Base-by-base conservation (phyloP, 2,329 filamentous ascomycete genomes). In the Metarhizium brunneum region DNA sequence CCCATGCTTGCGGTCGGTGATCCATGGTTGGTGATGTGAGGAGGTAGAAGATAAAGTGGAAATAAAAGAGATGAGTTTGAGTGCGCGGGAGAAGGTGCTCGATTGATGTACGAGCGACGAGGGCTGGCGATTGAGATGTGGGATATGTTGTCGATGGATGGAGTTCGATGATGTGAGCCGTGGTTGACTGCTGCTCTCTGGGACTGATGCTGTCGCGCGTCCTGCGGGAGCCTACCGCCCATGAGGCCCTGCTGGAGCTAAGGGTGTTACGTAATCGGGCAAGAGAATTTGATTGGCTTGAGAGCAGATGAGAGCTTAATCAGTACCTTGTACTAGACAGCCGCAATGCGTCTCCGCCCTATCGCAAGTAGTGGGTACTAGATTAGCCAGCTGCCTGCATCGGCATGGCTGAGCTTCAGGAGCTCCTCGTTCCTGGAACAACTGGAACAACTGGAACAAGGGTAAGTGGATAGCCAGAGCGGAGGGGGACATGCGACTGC, bases 1-100 rank as follows among this genome's bases (percentile, higher is more conserved):
- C 85, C 85, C 85, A 88, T 67, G 80, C 81, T 76, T 87, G 83
- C 67, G 85, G 85, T 73, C 84, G 81, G 73, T 88, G 85, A 73
- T 88, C 85, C 85, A 88, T 88, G 62, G 57, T 63, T 59, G 57
- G 54, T 58, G 59, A 36, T 55, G 56, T 48, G 53, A 48, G 58
- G 14, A 29, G 45, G 30, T 49, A 30, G 32, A 35, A 11, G 32
- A 35, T 35, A 35, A 35, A 18, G 53, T 42, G 48, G 10, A 32
- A 1, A 25, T 25, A 25, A 30, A n/a, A 11, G 11, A 10, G 47
- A 2, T 50, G 3, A 8, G 10, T 40, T 25, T 14, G 8, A 47
- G 7, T 8, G 6, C 3, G 10, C 14, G 45, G 8, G 45, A 14
- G 8, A 20, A 14, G 45, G 45, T 32, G 18, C 45, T 48, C 45